Evolutionary conservation across 192 early-diverging fungal genomes (phyloP).

Genomic region (Mortierella hygrophila): DNA sequence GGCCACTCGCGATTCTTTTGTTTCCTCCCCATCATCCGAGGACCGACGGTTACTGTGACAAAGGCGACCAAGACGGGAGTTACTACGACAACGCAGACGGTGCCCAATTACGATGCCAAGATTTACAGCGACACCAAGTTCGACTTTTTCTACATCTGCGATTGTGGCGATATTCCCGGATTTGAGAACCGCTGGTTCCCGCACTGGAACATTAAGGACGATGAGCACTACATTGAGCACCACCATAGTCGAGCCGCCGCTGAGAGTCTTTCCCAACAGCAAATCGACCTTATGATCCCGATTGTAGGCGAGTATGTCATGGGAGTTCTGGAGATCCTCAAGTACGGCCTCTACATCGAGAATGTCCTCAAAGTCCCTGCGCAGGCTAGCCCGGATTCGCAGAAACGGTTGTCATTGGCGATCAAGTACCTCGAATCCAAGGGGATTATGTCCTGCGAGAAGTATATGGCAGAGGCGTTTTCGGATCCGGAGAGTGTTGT

Average conservation of each 20-base stretch:
- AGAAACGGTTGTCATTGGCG: constrained; percentile 3
- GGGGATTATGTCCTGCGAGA: neutral
- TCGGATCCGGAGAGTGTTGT: neutral
- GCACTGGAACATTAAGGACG: constrained; percentile 23
- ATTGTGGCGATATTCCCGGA: constrained; percentile 27
- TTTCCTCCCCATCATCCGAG: constrained; percentile 14
- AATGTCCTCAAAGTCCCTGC: constrained; percentile 6
- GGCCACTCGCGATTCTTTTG: constrained; percentile 14
- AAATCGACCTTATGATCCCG: neutral
- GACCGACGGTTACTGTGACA: neutral
- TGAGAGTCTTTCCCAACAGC: neutral
- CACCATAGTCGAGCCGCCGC: neutral
- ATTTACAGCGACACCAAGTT: constrained; percentile 22
- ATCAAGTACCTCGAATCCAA: constrained; percentile 20
- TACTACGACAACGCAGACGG: neutral
- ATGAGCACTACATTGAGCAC: neutral
- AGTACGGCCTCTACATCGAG: constrained; percentile 19
- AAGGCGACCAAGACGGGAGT: neutral
- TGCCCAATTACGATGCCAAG: constrained; percentile 13
- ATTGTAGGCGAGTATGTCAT: constrained; percentile 26
- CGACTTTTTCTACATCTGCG: constrained; percentile 27
- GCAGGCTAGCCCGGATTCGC: constrained; percentile 10
- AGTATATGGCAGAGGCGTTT: neutral
- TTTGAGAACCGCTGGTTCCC: constrained; percentile 2
- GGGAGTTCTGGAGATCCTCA: constrained; percentile 35